Conservation (phyloP, 805 yeast species). For the Myxozyma kluyveri region DNA sequence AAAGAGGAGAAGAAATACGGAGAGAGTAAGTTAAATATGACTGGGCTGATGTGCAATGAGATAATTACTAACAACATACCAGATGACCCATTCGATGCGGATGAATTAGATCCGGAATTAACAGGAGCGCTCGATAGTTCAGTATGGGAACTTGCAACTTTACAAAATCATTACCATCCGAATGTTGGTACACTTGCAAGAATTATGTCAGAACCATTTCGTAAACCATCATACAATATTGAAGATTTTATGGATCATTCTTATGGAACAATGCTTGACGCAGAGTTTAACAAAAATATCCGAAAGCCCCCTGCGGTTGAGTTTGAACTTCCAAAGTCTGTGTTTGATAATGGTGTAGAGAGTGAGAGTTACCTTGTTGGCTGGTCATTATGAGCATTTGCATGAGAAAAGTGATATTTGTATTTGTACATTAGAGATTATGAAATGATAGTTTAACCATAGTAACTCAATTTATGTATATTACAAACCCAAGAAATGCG, state of each 20-base stretch:
- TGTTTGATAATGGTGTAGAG: slow-evolving; percentile 38
- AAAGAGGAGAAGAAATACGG: slow-evolving; percentile 10
- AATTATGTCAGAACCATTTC: slow-evolving; percentile 84
- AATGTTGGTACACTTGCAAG: slow-evolving; percentile 89
- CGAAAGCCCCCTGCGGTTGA: slow-evolving; percentile 63
- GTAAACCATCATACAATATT: slow-evolving; percentile 78
- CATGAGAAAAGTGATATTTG: slow-evolving; percentile 9
- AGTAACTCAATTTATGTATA: no score
- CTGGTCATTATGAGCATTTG: not conserved
- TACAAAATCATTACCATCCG: slow-evolving; percentile 87
- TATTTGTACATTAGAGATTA: not conserved
- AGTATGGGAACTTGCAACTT: slow-evolving; percentile 84
- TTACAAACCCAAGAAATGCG: no score
- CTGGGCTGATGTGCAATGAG: no score
- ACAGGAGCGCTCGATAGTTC: slow-evolving; percentile 83
- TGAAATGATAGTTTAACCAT: not conserved
- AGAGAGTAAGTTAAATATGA: slow-evolving; percentile 3
- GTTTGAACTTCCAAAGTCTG: slow-evolving; percentile 46
- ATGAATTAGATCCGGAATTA: slow-evolving; percentile 69
- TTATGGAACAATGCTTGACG: slow-evolving; percentile 62
- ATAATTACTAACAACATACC: not conserved
- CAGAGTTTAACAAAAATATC: slow-evolving; percentile 44
- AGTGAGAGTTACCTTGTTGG: not conserved
- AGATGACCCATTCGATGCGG: slow-evolving; percentile 63
- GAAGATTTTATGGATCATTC: slow-evolving; percentile 95